Conservation (phyloP, 2,329 filamentous ascomycete genomes). For the Apiospora kogelbergensis region DNA sequence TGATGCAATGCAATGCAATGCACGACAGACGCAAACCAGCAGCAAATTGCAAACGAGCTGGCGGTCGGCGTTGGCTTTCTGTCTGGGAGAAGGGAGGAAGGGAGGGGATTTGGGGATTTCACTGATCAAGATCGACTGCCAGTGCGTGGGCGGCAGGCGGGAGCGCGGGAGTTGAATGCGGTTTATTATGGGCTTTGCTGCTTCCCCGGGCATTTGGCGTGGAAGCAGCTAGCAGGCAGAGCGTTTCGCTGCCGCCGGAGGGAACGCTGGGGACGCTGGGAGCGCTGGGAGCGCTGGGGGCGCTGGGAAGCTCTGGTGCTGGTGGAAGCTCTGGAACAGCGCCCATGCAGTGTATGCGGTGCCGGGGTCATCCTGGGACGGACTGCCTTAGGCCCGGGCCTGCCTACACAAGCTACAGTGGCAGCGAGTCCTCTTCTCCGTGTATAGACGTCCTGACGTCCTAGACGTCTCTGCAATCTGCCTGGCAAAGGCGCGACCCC, state of each 20-base stretch:
- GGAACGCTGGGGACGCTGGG: too few relatives aligned
- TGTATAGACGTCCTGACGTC: too few relatives aligned
- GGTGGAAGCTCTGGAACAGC: neutral
- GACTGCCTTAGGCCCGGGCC: too few relatives aligned
- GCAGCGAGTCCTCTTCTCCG: too few relatives aligned
- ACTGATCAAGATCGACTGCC: neutral
- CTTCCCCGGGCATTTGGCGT: neutral
- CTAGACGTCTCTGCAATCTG: too few relatives aligned
- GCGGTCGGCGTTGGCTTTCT: too few relatives aligned
- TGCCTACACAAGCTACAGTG: too few relatives aligned
- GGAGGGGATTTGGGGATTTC: too few relatives aligned
- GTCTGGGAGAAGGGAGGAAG: too few relatives aligned
- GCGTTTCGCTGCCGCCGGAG: neutral
- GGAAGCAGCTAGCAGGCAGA: too few relatives aligned
- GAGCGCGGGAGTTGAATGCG: neutral
- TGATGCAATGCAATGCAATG: slow-evolving; percentile 7
- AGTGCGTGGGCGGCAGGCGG: neutral
- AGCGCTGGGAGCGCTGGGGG: too few relatives aligned
- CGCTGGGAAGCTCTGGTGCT: too few relatives aligned
- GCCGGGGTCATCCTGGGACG: neutral
- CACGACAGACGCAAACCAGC: neutral
- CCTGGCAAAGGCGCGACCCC: neutral
- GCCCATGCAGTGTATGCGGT: neutral
- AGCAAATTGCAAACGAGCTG: neutral
- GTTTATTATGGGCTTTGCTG: neutral